Evolutionary conservation across 345 rosid genomes (phyloP), one percentile per base, ranked within the genome.

Genomic region (Luvunga scandens): DNA sequence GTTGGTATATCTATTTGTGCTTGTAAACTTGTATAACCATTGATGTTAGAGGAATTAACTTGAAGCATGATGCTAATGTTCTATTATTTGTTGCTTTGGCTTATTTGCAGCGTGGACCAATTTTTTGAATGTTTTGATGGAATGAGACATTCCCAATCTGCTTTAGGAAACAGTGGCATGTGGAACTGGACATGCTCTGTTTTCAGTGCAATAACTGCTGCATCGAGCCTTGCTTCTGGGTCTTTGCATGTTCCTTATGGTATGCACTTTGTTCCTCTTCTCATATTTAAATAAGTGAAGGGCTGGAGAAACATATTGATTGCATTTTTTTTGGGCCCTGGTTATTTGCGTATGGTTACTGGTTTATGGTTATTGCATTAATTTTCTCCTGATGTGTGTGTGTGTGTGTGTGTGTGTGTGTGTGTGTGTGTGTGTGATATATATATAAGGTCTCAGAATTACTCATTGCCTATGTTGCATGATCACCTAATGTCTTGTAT

Each of bases 171-270:
- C 86, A 93, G 95, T 81, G 99, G 97, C 79, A 86, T 93, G 95
- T 94, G 94, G 95, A 90, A 91, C 82, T 93, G 98, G 98, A 91
- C 99, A 69, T 88, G 91, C 80, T 96, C 99, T 75, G 98, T 96
- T 74, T 91, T 94, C 84, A 89, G 94, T 81, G 97, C 98, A 57
- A 89, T 96, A 87, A 96, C 93, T 85, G 97, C 98, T 77, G 97
- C 99, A 60, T 96, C 99, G 81, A 94, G 90, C 90, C 96, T 96
- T 86, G 99, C 99, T 83, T 87, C 98, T 61, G 99, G 99, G 61
- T 91, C 99, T 21, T 86, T 91, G 81, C 90, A 84, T 79, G 76
- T 94, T 61, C 92, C 98, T 71, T 92, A 91, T 79, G 99, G 98
- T 96, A 86, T 63, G 87, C 70, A 76, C 77, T 70, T 80, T 70